Percentiles rank a stretch among this genome's conserved stretches.
phyloP scores from a whole-genome alignment of 768 basidiomycete genomes.

The Suillus decipiens region DNA sequence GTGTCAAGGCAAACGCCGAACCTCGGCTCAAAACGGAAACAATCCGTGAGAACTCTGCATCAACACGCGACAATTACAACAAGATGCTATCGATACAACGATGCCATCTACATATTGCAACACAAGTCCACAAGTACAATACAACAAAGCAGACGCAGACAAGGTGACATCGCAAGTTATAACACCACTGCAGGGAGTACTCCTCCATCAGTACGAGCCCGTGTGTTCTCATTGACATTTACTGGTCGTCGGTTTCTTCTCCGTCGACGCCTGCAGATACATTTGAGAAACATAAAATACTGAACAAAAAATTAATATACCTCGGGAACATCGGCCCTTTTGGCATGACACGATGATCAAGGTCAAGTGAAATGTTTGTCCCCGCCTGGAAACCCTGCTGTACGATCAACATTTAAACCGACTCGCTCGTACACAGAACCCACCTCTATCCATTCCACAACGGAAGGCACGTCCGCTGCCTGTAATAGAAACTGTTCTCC shows the following conservation, averaged over 20 bases:
- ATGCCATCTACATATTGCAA: not conserved
- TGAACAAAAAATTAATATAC: slow-evolving; percentile 35
- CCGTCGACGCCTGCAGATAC: slow-evolving; percentile 27
- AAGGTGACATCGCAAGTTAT: not conserved
- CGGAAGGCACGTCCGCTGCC: slow-evolving; percentile 76
- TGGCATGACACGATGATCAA: slow-evolving; percentile 92
- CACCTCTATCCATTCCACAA: slow-evolving; percentile 97
- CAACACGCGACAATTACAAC: not conserved
- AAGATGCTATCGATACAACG: not conserved
- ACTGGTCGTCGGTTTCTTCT: slow-evolving; percentile 26
- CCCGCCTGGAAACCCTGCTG: slow-evolving; percentile 86
- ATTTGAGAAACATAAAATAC: not conserved
- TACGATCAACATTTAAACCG: slow-evolving; percentile 9
- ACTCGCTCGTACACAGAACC: slow-evolving; percentile 8
- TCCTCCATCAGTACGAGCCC: not conserved
- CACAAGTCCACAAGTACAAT: not conserved
- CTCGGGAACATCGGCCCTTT: slow-evolving; percentile 84
- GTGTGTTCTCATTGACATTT: slow-evolving; percentile 15
- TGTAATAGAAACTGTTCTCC: slow-evolving; percentile 98
- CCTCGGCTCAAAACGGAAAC: slow-evolving; percentile 28
- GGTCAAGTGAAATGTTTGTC: slow-evolving; percentile 86
- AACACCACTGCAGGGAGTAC: not conserved
- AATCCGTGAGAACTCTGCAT: slow-evolving; percentile 29
- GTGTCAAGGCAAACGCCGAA: slow-evolving; percentile 35
- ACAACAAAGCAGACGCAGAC: not conserved